A percentile compares a stretch with the other conserved stretches of the same genome.
phyloP scores from a whole-genome alignment of 495 filamentous ascomycete species.

The Penicillium silybi region DNA sequence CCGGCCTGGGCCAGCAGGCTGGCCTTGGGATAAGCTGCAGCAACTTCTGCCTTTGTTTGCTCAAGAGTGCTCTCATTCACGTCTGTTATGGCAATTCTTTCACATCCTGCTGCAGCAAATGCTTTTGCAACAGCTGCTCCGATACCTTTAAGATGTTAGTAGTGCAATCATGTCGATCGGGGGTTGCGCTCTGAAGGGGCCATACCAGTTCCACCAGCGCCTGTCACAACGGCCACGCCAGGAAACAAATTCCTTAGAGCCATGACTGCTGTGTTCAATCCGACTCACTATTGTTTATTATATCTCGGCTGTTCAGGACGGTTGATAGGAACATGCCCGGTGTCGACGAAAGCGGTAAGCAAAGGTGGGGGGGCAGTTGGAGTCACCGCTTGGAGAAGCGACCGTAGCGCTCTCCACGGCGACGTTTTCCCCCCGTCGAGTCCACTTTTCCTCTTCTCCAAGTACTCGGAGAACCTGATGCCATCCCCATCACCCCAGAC shows the following conservation, averaged over 20 bases:
- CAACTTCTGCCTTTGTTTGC: constrained; percentile 29
- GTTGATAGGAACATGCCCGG: not conserved
- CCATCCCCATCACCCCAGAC: constrained; percentile 32
- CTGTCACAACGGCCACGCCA: constrained; percentile 31
- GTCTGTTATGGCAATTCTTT: constrained; percentile 48
- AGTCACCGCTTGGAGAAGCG: constrained; percentile 20
- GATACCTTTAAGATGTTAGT: constrained; percentile 39
- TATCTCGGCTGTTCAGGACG: not conserved
- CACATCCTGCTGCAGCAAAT: constrained; percentile 50
- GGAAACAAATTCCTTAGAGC: constrained; percentile 16
- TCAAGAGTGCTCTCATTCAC: constrained; percentile 34
- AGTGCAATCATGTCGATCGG: not conserved
- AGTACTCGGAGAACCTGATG: constrained; percentile 31
- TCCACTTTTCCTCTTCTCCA: constrained; percentile 22
- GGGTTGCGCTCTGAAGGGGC: not conserved
- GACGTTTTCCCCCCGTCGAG: constrained; percentile 2
- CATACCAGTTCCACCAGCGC: constrained; percentile 29
- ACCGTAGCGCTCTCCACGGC: not conserved
- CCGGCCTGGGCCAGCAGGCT: constrained; percentile 31
- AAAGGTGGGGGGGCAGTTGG: constrained; percentile 12
- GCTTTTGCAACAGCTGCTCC: constrained; percentile 48
- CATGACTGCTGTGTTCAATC: not conserved
- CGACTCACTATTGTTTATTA: not conserved
- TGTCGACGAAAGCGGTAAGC: not conserved
- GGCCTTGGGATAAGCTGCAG: constrained; percentile 21